Evolutionary conservation across 2,329 filamentous ascomycete species (phyloP), one percentile per base, ranked within the genome.

Genomic region (Beauveria medogensis): DNA sequence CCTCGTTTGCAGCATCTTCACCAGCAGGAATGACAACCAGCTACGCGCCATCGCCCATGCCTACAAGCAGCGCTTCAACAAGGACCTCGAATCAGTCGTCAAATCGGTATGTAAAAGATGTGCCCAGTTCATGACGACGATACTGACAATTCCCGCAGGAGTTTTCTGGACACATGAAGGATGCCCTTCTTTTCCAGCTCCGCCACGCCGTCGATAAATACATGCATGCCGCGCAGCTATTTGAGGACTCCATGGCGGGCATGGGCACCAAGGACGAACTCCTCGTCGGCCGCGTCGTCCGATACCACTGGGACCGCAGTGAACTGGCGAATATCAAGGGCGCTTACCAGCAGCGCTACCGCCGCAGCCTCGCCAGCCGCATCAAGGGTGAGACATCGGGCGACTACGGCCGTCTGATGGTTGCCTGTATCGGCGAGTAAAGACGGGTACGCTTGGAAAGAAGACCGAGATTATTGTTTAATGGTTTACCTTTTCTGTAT

Each of bases 111-210:
- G 78, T 70, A 22, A 5, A 8, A 16, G 6, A 12, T 2, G 5
- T 22, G 3, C 5, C 10, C 20, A 12, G 18, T 5, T 34, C 34
- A 2, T 50, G 14, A 5, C 26, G 40, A 18, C 28, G 26, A n/a
- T 9, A 44, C 26, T 28, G 24, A 48, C 47, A 52, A 18, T n/a
- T 22, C 12, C 12, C 62, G 9, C 63, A 87, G 76, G 86, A 94
- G 69, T 97, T 97, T 74, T 90, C 87, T 0, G 93, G 93, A 0
- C 93, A 97, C 71, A 97, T 97, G 92, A 81, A 92, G 71, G 84
- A 90, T 18, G 91, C 91, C 0, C 81, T 97, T 1, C 75, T 94
- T 28, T 86, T 86, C 71, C 91, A 96, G 72, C 77, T 97, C n/a
- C 82, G 82, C 12, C 80, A 87, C 14, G 93, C 90, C 3, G 77